Conservation (phyloP, 192 early-diverging fungal genomes). For the Coemansia sp. region DNA sequence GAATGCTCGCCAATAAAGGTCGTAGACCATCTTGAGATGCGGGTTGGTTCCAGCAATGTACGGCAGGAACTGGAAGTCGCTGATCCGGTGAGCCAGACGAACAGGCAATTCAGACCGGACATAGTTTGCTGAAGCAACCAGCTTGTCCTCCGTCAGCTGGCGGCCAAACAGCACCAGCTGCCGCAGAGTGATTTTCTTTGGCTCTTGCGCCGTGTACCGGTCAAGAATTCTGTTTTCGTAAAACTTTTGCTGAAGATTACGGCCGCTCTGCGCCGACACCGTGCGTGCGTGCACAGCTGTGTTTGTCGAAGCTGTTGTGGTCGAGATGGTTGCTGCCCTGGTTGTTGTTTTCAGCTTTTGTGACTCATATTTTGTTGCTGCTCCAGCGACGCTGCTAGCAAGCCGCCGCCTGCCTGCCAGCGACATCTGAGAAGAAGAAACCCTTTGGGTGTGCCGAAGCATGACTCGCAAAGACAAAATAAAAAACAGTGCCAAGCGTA, state of each 20-base stretch:
- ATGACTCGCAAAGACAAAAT: not conserved
- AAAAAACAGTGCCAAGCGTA: too few relatives aligned
- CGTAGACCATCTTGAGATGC: constrained; percentile 82
- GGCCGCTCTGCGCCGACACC: constrained; percentile 23
- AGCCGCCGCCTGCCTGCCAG: constrained; percentile 5
- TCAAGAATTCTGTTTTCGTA: constrained; percentile 92
- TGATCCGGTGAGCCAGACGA: constrained; percentile 88
- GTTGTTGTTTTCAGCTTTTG: constrained; percentile 18
- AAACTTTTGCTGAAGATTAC: constrained; percentile 70
- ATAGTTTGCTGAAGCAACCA: constrained; percentile 88
- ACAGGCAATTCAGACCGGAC: constrained; percentile 86
- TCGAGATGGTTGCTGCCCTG: not conserved
- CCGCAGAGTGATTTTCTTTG: constrained; percentile 81
- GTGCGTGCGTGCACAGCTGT: constrained; percentile 13
- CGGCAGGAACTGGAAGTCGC: constrained; percentile 89
- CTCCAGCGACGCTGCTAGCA: constrained; percentile 3
- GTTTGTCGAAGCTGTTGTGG: not conserved
- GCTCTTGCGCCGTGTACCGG: constrained; percentile 74
- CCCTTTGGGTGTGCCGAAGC: constrained; percentile 1
- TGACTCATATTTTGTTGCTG: constrained; percentile 1
- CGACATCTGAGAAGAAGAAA: not conserved
- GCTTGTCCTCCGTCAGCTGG: constrained; percentile 79
- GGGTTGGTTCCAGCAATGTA: constrained; percentile 94
- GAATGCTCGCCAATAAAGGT: constrained; percentile 94
- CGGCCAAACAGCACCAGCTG: constrained; percentile 91